Conservation (phyloP, 2,329 filamentous ascomycete species). For the Phyllosticta citriasiana region DNA sequence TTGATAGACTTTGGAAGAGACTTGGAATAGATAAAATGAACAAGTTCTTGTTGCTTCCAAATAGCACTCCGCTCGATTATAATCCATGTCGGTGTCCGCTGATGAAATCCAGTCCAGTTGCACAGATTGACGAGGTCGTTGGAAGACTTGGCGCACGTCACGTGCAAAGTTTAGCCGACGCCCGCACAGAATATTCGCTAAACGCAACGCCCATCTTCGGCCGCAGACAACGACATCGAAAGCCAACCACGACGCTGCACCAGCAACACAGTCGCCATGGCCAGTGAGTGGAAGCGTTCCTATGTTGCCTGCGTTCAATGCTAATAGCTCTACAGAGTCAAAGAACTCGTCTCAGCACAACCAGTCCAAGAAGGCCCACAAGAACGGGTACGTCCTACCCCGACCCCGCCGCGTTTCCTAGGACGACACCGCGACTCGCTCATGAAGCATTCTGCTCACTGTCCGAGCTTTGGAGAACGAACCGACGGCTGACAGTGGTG, state of each 20-base stretch:
- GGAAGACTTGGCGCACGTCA: neutral
- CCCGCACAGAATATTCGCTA: neutral
- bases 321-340: slow-evolving; percentile 58
- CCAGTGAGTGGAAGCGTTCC: slow-evolving; percentile 46
- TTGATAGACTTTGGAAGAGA: slow-evolving; percentile 43
- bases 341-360: slow-evolving; percentile 99
- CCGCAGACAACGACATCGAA: slow-evolving; percentile 11
- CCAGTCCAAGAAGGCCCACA: slow-evolving; percentile 96
- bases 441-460: neutral
- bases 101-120: neutral
- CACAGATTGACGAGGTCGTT: neutral
- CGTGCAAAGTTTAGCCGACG: neutral
- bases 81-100: neutral
- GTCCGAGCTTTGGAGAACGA: neutral
- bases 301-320: neutral
- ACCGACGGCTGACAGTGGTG: slow-evolving; percentile 6
- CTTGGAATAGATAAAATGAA: slow-evolving; percentile 20
- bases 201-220: neutral
- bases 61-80: neutral
- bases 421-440: neutral
- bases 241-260: slow-evolving; percentile 11
- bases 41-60: neutral
- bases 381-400: slow-evolving; percentile 72
- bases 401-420: neutral
- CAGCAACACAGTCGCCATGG: slow-evolving; percentile 48